These are phyloP conservation scores for Dillenia suffruticosa DNA, from an alignment of 164 flowering plant genomes.

Conservation along the genomic window DNA sequence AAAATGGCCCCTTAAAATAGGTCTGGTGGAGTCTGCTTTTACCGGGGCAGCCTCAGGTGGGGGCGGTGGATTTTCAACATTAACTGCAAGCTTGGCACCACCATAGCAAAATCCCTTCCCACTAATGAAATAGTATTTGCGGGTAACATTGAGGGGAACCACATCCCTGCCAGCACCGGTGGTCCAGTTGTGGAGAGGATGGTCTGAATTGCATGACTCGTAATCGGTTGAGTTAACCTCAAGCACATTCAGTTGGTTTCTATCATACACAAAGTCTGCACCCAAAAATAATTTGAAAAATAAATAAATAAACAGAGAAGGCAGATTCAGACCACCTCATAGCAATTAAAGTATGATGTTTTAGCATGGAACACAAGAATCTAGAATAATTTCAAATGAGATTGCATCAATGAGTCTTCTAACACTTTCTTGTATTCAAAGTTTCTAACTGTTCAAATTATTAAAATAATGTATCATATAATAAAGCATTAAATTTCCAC, in stretches of 20 bases:
- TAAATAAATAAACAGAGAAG: background rate
- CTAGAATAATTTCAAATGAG: no score
- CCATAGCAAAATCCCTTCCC: conserved; percentile 57
- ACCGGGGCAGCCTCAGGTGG: conserved; percentile 35
- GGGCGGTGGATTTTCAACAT: conserved; percentile 42
- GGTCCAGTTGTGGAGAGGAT: conserved; percentile 44
- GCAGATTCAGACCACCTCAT: conserved; percentile 7
- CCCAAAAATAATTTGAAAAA: background rate
- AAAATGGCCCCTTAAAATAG: conserved; percentile 16
- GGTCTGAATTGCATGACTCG: conserved; percentile 43
- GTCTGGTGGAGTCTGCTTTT: conserved; percentile 17
- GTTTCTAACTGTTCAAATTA: no score
- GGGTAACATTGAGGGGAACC: conserved; percentile 46
- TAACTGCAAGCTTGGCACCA: conserved; percentile 57
- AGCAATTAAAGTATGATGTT: background rate
- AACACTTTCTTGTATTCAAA: no score
- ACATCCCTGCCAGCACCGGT: conserved; percentile 71
- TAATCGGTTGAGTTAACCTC: conserved; percentile 69
- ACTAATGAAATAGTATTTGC: conserved; percentile 46
- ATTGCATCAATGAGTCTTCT: background rate
- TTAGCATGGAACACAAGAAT: no score
- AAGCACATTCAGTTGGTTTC: conserved; percentile 48
- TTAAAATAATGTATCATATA: no score
- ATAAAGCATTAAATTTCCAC: no score
- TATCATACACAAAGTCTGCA: conserved; percentile 60